Evolutionary conservation across 164 flowering plant species (phyloP), one percentile per base, ranked within the genome.

Genomic region (Vitis cinerea): DNA sequence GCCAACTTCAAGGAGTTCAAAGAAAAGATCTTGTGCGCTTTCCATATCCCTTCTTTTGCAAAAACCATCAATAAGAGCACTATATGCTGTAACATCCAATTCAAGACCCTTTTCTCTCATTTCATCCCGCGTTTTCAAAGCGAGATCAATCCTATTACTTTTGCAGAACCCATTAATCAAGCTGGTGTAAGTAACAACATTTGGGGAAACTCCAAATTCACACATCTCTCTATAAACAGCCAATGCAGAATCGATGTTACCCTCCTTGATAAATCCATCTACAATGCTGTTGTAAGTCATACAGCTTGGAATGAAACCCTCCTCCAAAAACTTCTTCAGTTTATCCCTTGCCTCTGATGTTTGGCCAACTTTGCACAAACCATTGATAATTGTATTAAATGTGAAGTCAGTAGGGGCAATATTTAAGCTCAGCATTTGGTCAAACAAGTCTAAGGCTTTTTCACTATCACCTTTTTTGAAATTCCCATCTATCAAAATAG

Each of bases 211-310:
- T 51, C 92, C 93, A 51, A 52, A 66, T 56, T 77, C 81, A 50
- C 77, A 55, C 95, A 93, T 88, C 63, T 90, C 87, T 30, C 14
- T 65, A 59, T 79, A 87, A 55, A 78, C 75, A 65, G 74, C 74
- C 75, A 84, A 31, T 11, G 97, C 93, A 69, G 85, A 79, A 65
- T 77, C 69, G 0, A 81, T 71, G 50, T 55, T 66, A 13, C 85
- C 91, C 67, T 83, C 90, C 75, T 86, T 86, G 31, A 88, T 67
- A 76, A 82, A 87, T 49, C 98, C 93, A 78, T 88, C 69, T 4
- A 91, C 86, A 23, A 93, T 86, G 75, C 80, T 76, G 61, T 93
- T 89, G 71, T 89, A 91, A 62, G 87, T 80, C 86, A 82, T 79
- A 65, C 81, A 85, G 11, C 14, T 47, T 8, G 94, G 94, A 72